A percentile compares a stretch with the other conserved stretches of the same genome.
Evolutionary conservation across 257 asterid genomes (phyloP).

Genomic region (Ehretia macrophylla): DNA sequence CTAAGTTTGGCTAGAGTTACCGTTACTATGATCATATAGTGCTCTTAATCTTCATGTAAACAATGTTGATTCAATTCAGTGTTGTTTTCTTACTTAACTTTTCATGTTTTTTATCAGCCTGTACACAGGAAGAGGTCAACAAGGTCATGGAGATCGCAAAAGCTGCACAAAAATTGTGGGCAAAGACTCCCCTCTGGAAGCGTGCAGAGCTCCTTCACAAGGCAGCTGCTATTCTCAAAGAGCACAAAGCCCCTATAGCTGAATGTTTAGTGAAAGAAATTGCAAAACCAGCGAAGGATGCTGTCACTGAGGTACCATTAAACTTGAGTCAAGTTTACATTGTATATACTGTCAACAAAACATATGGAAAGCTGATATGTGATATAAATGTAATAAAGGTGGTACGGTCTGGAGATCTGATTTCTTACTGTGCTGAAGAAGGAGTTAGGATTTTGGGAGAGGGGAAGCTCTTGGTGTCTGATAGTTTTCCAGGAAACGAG

Average conservation of each 20-base stretch:
- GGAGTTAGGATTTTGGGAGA: constrained; percentile 79
- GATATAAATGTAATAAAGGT: constrained; percentile 19
- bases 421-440: constrained; percentile 86
- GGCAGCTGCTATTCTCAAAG: constrained; percentile 93
- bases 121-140: constrained; percentile 94
- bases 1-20: no score
- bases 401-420: constrained; percentile 52
- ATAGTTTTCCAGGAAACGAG: constrained; percentile 85
- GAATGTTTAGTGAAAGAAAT: constrained; percentile 92
- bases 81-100: not conserved
- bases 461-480: constrained; percentile 71
- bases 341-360: not conserved
- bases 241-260: constrained; percentile 84
- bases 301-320: constrained; percentile 79
- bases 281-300: constrained; percentile 94
- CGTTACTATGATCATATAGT: no score
- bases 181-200: constrained; percentile 90
- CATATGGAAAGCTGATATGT: not conserved
- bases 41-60: not conserved
- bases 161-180: constrained; percentile 81
- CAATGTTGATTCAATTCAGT: no score
- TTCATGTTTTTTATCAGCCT: constrained; percentile 43
- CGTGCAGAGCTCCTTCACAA: constrained; percentile 97
- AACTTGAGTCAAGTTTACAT: not conserved
- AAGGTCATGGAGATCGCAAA: constrained; percentile 76